Evolutionary conservation across 345 rosid species (phyloP).

Genomic region (Fremontodendron californicum): DNA sequence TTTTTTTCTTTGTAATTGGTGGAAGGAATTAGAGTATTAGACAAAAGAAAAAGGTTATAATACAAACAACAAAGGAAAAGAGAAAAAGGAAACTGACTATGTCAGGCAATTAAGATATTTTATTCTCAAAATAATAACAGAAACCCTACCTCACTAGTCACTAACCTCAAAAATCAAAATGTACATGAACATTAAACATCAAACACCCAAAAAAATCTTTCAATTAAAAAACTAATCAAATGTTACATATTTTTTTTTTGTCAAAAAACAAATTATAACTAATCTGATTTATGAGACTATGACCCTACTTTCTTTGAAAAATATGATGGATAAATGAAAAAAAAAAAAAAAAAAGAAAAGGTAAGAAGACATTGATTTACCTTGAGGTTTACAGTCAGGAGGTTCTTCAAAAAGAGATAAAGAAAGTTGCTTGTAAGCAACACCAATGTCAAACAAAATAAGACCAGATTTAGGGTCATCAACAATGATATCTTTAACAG

Average conservation of each 20-base stretch:
- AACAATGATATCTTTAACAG: conserved; percentile 75
- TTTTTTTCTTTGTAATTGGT: too few relatives aligned
- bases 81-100: conserved; percentile 5
- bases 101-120: not conserved
- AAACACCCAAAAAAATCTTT: too few relatives aligned
- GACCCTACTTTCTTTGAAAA: too few relatives aligned
- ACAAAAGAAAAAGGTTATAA: not conserved
- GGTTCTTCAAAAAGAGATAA: conserved; percentile 85
- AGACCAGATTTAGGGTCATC: conserved; percentile 76
- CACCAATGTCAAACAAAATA: conserved; percentile 77
- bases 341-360: not conserved
- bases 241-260: too few relatives aligned
- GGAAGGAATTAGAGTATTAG: too few relatives aligned
- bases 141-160: not conserved
- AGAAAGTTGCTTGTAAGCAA: conserved; percentile 80
- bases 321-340: not conserved
- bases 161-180: not conserved
- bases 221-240: too few relatives aligned
- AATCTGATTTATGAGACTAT: too few relatives aligned
- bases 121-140: not conserved
- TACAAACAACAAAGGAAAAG: conserved; percentile 3
- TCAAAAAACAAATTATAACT: too few relatives aligned
- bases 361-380: conserved; percentile 15
- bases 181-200: not conserved
- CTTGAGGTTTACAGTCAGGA: conserved; percentile 66